Evolutionary conservation across 371 early-diverging fungal species (phyloP), one percentile per base, ranked within the genome.

Genomic region (Synchytrium microbalum): DNA sequence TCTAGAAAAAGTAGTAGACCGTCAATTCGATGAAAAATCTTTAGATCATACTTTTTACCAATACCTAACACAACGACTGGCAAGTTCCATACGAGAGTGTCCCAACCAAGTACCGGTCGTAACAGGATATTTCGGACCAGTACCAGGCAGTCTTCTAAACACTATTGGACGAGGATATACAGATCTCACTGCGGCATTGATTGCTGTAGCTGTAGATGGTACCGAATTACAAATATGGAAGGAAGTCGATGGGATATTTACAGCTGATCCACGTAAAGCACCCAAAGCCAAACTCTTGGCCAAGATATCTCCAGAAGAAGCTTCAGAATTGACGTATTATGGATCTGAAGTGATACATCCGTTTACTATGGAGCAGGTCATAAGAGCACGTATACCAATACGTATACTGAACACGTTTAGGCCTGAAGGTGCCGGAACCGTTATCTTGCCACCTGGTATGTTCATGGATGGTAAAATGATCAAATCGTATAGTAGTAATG

Each of bases 241-340:
- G 74, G 99, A 98, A 66, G 99, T 98, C 1, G 98, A 97, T 67
- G 99, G 98, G 59, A 96, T 98, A 64, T 98, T 94, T 67, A 96
- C 96, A 0, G 98, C 98, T 0, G 99, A 98, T 70, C 99, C 99
- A n/a, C 89, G 96, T 60, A 96, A 96, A 65, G 95, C 92, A n/a
- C 84, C 86, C 32, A 70, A 77, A 3, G 99, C 99, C n/a, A 80
- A 89, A 16, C 79, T 95, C 46, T 83, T 98, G 32, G 82, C 88
- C 23, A 84, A 85, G 59, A 96, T 98, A 67, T 89, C 94, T 19
- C 97, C 98, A 16, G 97, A 97, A 72, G 99, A 98, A 73, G 99
- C 96, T 0, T 88, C 98, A n/a, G 99, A 98, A 75, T 76, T 96
- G 71, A 97, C 98, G 0, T 96, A 95, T 71, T 98, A 96, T 67